Evolutionary conservation across 2,329 filamentous ascomycete genomes (phyloP).

Genomic region (Rutstroemia sp.): DNA sequence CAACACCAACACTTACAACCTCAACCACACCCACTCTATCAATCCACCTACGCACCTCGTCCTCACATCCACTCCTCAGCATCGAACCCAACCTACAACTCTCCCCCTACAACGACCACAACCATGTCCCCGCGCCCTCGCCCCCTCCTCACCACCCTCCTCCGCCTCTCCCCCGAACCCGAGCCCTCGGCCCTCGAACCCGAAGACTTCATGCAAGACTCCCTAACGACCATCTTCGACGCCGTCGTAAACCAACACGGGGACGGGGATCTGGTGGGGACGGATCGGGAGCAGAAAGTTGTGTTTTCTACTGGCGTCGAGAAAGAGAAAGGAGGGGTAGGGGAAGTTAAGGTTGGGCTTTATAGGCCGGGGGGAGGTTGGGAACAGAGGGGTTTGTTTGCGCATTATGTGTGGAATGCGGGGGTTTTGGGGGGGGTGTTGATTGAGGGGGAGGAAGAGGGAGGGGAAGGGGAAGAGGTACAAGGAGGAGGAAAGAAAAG

Average conservation of each 20-base stretch:
- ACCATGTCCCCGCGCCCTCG: no score
- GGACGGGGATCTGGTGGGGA: no score
- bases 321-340: not conserved
- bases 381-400: constrained; percentile 42
- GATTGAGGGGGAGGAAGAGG: constrained; percentile 32
- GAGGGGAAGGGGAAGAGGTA: not conserved
- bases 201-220: not conserved
- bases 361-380: not conserved
- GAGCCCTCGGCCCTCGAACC: not conserved
- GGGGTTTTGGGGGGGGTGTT: constrained; percentile 30
- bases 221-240: not conserved
- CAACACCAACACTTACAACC: no score
- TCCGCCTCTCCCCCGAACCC: not conserved
- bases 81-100: no score
- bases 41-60: no score
- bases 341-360: not conserved
- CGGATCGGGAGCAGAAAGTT: not conserved
- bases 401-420: constrained; percentile 69
- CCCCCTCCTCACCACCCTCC: not conserved
- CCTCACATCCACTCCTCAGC: no score
- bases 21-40: no score
- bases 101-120: no score
- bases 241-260: not conserved
- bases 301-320: not conserved
- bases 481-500: constrained; percentile 30